Conservation (phyloP, 371 early-diverging fungal species). For the Circinella minor region DNA sequence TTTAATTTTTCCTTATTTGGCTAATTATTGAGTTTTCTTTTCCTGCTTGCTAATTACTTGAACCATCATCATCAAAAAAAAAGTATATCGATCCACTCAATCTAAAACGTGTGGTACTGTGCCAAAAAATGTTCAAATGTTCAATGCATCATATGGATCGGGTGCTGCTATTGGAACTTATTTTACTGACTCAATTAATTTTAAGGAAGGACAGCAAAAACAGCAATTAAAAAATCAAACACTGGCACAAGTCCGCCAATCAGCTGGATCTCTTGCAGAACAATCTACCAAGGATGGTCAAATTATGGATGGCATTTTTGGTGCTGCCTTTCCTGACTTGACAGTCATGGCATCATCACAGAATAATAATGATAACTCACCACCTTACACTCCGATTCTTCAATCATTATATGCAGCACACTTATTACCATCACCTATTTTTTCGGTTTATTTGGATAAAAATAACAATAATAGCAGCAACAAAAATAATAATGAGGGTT, state of each 20-base stretch:
- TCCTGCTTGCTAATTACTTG: neutral
- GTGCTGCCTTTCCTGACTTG: conserved; percentile 16
- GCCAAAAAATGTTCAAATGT: neutral
- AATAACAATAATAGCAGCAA: neutral
- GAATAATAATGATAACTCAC: neutral
- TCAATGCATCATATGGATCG: conserved; percentile 12
- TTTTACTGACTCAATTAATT: conserved; percentile 14
- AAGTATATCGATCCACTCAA: neutral
- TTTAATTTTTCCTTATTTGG: neutral
- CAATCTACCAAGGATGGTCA: neutral
- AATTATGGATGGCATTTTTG: conserved; percentile 25
- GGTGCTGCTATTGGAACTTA: conserved; percentile 11
- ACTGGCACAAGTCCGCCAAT: neutral
- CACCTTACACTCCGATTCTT: conserved; percentile 10
- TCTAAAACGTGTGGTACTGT: neutral
- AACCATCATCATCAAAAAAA: neutral
- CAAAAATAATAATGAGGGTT: neutral
- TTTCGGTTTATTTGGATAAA: conserved; percentile 4
- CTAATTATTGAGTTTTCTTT: neutral
- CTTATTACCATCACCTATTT: conserved; percentile 11
- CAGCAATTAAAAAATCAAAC: neutral
- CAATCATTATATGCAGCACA: conserved; percentile 4
- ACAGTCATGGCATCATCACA: conserved; percentile 1
- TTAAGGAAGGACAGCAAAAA: neutral
- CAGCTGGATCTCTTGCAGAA: conserved; percentile 6